Base-by-base conservation (phyloP, 2,329 filamentous ascomycete species). In the Thermothelomyces thermophilus region DNA sequence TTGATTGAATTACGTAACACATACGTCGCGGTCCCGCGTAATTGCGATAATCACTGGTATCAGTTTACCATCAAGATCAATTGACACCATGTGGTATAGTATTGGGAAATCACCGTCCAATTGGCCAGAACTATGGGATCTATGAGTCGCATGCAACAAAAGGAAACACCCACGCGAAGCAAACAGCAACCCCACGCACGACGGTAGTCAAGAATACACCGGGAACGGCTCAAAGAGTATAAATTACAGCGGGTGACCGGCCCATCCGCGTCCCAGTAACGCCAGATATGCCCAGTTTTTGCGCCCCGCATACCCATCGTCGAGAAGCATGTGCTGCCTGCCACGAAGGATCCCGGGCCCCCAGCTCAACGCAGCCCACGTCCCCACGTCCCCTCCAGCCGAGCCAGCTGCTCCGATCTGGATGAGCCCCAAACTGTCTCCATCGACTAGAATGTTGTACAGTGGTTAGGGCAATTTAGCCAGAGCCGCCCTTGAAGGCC, bases 401-500 rank as follows among this genome's bases (percentile, higher is more conserved):
- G 44, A 48, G 45, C 52, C 49, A 48, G 46, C 52, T 51, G 52
- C 50, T 39, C 52, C 52, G 44, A 41, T 56, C 55, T 66, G 19
- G 62, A 54, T 52, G 56, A 68, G 71, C 56, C 72, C 73, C 46
- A 67, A 68, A 43, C 26, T 66, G 45, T 54, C 72, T 54, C 66
- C 70, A 19, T 64, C 73, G 13, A 67, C 52, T 51, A 51, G 45
- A 35, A 50, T 60, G 60, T 64, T 63, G 58, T 65, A 65, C 62
- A 65, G 51, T 57, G 54, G 57, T 75, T 78, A 55, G 77, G 79
- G 75, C 70, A 55, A 58, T 63, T 65, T 67, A 68, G 56, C 71
- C 72, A 63, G 72, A 75, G 63, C 72, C 73, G 60, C 74, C 73
- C 69, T 94, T 95, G 90, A 90, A 98, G 82, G 90, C 88, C 90